Evolutionary conservation across 805 yeast species (phyloP).

Genomic region (Tetrapisispora arboricola): DNA sequence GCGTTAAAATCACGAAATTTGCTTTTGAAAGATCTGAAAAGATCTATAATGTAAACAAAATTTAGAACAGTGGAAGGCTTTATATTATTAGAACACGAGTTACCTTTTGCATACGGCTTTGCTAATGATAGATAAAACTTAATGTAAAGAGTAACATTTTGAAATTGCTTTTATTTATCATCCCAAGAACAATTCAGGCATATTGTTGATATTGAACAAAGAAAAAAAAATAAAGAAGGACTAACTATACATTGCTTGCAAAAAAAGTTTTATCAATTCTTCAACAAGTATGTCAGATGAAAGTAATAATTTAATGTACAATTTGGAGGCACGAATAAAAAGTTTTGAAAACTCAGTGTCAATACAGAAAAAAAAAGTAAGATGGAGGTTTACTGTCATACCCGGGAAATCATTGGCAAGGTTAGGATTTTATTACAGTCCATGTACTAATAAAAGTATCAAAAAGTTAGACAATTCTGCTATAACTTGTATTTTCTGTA

Average conservation of each 20-base stretch:
- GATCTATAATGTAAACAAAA: neutral
- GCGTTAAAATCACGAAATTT: constrained; percentile 1
- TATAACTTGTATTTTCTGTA: constrained; percentile 20
- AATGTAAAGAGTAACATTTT: too few relatives aligned
- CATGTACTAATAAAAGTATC: constrained; percentile 8
- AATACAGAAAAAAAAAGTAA: constrained; percentile 14
- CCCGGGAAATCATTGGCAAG: constrained; percentile 20
- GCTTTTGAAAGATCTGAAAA: neutral
- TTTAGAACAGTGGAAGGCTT: neutral
- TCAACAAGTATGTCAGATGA: neutral
- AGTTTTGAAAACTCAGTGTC: constrained; percentile 10
- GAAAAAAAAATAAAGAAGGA: neutral
- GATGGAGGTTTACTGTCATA: constrained; percentile 26
- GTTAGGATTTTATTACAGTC: constrained; percentile 22
- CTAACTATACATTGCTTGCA: too few relatives aligned
- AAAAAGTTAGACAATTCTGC: constrained; percentile 14
- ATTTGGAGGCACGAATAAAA: neutral
- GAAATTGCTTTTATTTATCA: too few relatives aligned
- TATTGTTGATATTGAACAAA: too few relatives aligned
- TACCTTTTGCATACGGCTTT: neutral
- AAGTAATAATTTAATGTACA: neutral
- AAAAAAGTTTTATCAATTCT: neutral
- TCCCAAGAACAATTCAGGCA: too few relatives aligned
- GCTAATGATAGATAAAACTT: too few relatives aligned
- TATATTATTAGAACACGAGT: neutral